These are phyloP conservation scores for Cyclaneusma minus DNA, from an alignment of 2,329 filamentous ascomycete species.

Conservation along the genomic window DNA sequence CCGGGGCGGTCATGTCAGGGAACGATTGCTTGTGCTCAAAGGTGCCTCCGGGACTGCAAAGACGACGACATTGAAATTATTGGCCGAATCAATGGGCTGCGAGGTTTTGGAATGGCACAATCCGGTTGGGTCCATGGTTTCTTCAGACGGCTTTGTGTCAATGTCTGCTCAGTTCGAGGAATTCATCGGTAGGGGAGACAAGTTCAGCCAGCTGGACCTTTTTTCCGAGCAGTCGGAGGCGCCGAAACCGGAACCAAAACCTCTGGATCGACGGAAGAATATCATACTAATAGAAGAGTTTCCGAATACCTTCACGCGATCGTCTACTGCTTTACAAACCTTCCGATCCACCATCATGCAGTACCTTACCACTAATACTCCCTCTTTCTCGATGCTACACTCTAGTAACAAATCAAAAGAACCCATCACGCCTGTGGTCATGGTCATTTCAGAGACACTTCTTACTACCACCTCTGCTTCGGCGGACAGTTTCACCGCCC, in stretches of 20 bases:
- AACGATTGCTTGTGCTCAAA: slow-evolving; percentile 72
- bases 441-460: slow-evolving; percentile 84
- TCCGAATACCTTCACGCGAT: slow-evolving; percentile 56
- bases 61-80: slow-evolving; percentile 67
- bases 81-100: slow-evolving; percentile 63
- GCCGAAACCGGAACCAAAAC: slow-evolving; percentile 15
- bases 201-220: slow-evolving; percentile 56
- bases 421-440: slow-evolving; percentile 56
- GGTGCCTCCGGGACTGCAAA: slow-evolving; percentile 87
- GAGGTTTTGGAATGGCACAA: slow-evolving; percentile 86
- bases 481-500: slow-evolving; percentile 83
- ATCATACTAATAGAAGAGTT: slow-evolving; percentile 72
- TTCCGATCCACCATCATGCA: slow-evolving; percentile 64
- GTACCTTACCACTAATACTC: slow-evolving; percentile 55
- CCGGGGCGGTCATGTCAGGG: slow-evolving; percentile 44
- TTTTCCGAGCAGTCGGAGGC: slow-evolving; percentile 14
- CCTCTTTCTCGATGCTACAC: slow-evolving; percentile 32
- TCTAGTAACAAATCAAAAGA: slow-evolving; percentile 20
- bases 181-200: slow-evolving; percentile 69
- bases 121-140: slow-evolving; percentile 44
- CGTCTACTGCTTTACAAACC: slow-evolving; percentile 45
- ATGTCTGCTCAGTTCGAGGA: slow-evolving; percentile 77
- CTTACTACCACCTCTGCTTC: slow-evolving; percentile 72
- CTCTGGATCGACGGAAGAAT: slow-evolving; percentile 24
- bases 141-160: slow-evolving; percentile 49